Base-by-base conservation (phyloP, 441 rosid species). In the Euphorbia celastroides region DNA sequence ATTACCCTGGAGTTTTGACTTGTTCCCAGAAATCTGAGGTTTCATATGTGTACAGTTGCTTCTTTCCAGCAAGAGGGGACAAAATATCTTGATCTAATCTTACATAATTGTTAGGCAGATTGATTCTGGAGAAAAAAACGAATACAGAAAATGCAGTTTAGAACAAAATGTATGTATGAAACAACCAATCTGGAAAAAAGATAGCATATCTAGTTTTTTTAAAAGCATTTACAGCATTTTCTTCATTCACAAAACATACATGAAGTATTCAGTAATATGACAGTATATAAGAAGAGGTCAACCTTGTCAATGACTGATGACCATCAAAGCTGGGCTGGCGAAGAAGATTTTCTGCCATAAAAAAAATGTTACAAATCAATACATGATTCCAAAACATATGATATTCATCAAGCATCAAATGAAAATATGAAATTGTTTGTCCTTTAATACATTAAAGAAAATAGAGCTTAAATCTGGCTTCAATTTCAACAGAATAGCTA, bases 51-150 rank as follows among this genome's bases (percentile, higher is more conserved):
- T 84, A 90, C 55, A 88, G 73, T 72, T 81, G 87, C 81, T 80
- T 88, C 81, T 90, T 90, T 74, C 97, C 97, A 52, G 95, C 84
- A 62, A 90, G 90, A 67, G 94, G 97, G 56, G 97, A 88, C 70
- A 90, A 70, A 61, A 90, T 88, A 77, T 88, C 97, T 72, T 90
- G 97, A 78, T 90, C 97, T 78, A 90, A 73, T 68, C 97, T 81
- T 42, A 90, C 84, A 80, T 83, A 90, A 75, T 85, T 88, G 25
- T 72, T 28, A 50, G 91, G 79, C 74, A 72, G 77, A 30, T 50
- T 57, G 62, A 78, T 6, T 65, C 83, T 86, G 74, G 38, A 13
- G 59, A 46, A 31, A 58, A 42, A 60, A 30, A 62, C 19, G 54
- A 50, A 68, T 6, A 48, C 7, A 8, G 62, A 61, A 72, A 22